Conservation (phyloP, 106 monocot species). For the Phalaenopsis equestris region DNA sequence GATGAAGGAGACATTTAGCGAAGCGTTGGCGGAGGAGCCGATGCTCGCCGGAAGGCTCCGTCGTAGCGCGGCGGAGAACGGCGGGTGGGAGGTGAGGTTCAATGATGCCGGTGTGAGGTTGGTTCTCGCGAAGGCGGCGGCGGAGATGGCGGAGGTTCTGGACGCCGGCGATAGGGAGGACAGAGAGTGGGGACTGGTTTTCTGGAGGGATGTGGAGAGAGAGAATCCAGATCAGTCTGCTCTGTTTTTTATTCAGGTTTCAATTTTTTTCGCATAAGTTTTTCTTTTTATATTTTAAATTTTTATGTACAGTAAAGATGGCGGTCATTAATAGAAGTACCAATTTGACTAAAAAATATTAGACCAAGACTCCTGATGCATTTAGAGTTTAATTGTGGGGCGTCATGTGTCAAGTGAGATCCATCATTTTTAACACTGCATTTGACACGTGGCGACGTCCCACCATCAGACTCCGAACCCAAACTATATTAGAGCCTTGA, state of each 20-base stretch:
- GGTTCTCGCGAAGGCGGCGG: constrained; percentile 52
- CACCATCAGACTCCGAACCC: no score
- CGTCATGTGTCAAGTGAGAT: no score
- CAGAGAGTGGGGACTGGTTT: constrained; percentile 34
- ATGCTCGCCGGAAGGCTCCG: constrained; percentile 49
- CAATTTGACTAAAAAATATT: no score
- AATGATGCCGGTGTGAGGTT: constrained; percentile 66
- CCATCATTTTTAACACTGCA: no score
- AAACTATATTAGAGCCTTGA: no score
- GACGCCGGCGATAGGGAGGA: constrained; percentile 17
- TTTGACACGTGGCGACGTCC: no score
- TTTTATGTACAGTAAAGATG: no score
- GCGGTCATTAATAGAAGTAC: no score
- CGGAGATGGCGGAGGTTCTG: constrained; percentile 42
- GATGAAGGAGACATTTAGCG: constrained; percentile 62
- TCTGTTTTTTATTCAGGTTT: constrained; percentile 56
- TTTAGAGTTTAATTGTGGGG: no score
- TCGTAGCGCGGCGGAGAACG: constrained; percentile 18
- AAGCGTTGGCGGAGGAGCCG: constrained; percentile 34
- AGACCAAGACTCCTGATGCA: no score
- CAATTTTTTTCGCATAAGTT: neutral
- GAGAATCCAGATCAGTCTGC: constrained; percentile 45
- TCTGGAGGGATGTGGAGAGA: constrained; percentile 40
- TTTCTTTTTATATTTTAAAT: neutral
- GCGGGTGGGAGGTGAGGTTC: constrained; percentile 52